Conservation (phyloP, 1,139 yeast genomes). For the Hansenula lynferdii region DNA sequence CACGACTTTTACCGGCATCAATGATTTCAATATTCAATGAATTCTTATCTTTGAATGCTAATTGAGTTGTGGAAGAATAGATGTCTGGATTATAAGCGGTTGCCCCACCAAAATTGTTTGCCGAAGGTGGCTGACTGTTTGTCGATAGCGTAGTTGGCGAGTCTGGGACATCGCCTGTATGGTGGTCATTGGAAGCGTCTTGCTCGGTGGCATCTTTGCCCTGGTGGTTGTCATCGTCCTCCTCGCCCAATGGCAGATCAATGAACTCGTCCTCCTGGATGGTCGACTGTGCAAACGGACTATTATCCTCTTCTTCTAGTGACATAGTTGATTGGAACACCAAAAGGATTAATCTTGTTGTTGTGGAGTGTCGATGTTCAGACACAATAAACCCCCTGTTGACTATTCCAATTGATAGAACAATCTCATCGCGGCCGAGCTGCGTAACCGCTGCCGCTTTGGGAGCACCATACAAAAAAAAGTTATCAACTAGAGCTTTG, state of each 20-base stretch:
- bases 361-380: no score
- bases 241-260: conserved; percentile 18
- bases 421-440: not conserved
- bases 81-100: conserved; percentile 19
- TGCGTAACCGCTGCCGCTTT: not conserved
- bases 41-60: conserved; percentile 14
- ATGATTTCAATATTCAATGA: conserved; percentile 43
- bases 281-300: conserved; percentile 41
- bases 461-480: not conserved
- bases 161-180: conserved; percentile 9
- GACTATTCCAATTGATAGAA: not conserved
- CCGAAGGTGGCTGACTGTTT: not conserved
- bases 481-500: no score
- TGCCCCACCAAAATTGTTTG: conserved; percentile 4
- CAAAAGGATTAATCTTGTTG: no score
- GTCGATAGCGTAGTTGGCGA: conserved; percentile 2
- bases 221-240: conserved; percentile 5
- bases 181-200: not conserved
- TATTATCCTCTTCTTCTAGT: conserved; percentile 43
- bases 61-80: conserved; percentile 11
- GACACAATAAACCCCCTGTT: not conserved
- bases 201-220: conserved; percentile 1
- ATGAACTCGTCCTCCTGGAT: conserved; percentile 20
- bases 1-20: conserved; percentile 78
- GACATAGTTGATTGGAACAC: no score